Percentiles rank a stretch among this genome's conserved stretches.
phyloP scores from a whole-genome alignment of 306 rosid genomes.

The Trichosanthes truncata region DNA sequence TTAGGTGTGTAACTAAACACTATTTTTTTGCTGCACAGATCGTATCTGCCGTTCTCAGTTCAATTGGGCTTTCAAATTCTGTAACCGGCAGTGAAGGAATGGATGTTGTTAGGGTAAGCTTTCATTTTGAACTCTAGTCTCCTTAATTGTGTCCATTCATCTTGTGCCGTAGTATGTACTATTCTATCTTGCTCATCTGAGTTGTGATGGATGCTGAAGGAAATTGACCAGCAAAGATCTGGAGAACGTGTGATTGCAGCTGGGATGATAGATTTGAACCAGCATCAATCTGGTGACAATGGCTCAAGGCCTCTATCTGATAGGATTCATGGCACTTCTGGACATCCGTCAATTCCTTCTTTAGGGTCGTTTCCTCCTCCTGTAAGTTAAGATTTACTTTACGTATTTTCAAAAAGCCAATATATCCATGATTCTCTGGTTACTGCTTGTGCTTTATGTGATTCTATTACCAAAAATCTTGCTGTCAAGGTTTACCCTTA shows the following conservation, averaged over 20 bases:
- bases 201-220: conserved; percentile 46
- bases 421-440: not conserved
- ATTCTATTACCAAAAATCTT: conserved; percentile 3
- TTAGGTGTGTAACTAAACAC: conserved; percentile 1
- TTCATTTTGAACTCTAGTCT: not conserved
- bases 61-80: conserved; percentile 60
- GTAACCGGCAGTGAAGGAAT: conserved; percentile 56
- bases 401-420: not conserved
- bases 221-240: conserved; percentile 47
- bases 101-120: conserved; percentile 67
- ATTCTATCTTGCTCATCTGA: conserved; percentile 14
- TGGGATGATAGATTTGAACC: conserved; percentile 39
- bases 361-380: conserved; percentile 64
- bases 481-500: not conserved
- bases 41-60: conserved; percentile 79
- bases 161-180: not conserved
- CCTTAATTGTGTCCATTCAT: not conserved
- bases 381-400: conserved; percentile 34
- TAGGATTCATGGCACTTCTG: conserved; percentile 42
- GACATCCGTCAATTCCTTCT: conserved; percentile 48
- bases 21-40: conserved; percentile 36
- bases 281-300: conserved; percentile 49
- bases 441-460: not conserved
- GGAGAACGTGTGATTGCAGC: conserved; percentile 48
- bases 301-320: conserved; percentile 39